Percentiles rank a stretch among this genome's conserved stretches.
Evolutionary conservation across 73 alveolate genomes (phyloP).

Genomic region (Chromera velia): DNA sequence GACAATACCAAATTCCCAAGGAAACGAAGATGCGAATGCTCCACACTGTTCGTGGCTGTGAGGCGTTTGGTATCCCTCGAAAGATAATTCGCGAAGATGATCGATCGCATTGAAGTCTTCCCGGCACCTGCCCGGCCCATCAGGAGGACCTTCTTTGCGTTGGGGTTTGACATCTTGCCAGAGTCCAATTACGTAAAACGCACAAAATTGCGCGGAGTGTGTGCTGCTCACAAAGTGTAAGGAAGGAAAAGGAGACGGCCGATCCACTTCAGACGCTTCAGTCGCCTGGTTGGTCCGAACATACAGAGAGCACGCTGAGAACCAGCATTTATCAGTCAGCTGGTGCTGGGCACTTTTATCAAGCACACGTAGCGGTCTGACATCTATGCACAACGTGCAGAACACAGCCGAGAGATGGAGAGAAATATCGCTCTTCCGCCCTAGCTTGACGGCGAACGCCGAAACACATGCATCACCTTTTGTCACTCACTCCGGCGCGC

Average conservation of each 20-base stretch:
- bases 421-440: too few species aligned
- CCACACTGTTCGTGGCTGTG: conserved; percentile 38
- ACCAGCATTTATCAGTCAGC: too few species aligned
- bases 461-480: too few species aligned
- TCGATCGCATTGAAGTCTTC: conserved; percentile 90
- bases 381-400: too few species aligned
- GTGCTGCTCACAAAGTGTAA: neutral
- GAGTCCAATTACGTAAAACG: neutral
- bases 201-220: neutral
- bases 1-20: conserved; percentile 81
- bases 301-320: too few species aligned
- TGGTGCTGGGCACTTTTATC: too few species aligned
- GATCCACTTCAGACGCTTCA: neutral
- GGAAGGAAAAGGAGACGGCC: neutral
- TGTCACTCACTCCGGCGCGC: too few species aligned
- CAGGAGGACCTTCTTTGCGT: conserved; percentile 12
- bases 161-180: neutral
- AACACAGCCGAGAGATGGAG: too few species aligned
- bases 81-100: conserved; percentile 87
- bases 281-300: too few species aligned
- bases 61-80: conserved; percentile 24
- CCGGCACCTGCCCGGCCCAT: conserved; percentile 68
- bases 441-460: too few species aligned
- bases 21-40: conserved; percentile 67
- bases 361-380: too few species aligned